Conservation (phyloP, 306 rosid genomes). For the Cucumis melo region DNA sequence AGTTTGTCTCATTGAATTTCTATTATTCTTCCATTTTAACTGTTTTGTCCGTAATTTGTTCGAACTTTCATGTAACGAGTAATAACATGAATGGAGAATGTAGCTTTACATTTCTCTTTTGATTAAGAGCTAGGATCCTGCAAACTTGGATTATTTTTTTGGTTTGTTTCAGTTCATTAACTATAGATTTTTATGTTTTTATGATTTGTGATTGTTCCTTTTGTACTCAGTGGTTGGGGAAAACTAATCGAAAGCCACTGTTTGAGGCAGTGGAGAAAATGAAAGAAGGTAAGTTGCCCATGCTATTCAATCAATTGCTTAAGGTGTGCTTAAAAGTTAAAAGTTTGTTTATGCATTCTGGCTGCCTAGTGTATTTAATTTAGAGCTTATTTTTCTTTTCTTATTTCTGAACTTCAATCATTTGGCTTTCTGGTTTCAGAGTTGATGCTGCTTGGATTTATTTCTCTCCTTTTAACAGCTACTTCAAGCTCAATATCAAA, state of each 20-base stretch:
- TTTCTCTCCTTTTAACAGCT: slow-evolving; percentile 86
- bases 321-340: neutral
- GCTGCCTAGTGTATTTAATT: neutral
- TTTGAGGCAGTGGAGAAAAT: slow-evolving; percentile 91
- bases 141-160: neutral
- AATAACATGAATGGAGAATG: neutral
- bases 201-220: neutral
- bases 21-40: neutral
- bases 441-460: slow-evolving; percentile 94
- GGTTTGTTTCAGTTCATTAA: neutral
- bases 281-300: slow-evolving; percentile 63
- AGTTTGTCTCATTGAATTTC: neutral
- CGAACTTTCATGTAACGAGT: neutral
- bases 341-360: neutral
- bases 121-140: neutral
- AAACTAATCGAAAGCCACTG: slow-evolving; percentile 79
- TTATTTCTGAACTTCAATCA: neutral
- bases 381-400: neutral
- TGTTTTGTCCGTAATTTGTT: neutral
- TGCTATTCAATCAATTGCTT: neutral
- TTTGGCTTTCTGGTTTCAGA: slow-evolving; percentile 31
- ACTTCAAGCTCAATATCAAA: slow-evolving; percentile 75
- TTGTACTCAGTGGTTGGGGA: slow-evolving; percentile 57
- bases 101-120: neutral
- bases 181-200: neutral